phyloP scores from a whole-genome alignment of 352 stramenopile genomes.

The Phytophthora hybrid region DNA sequence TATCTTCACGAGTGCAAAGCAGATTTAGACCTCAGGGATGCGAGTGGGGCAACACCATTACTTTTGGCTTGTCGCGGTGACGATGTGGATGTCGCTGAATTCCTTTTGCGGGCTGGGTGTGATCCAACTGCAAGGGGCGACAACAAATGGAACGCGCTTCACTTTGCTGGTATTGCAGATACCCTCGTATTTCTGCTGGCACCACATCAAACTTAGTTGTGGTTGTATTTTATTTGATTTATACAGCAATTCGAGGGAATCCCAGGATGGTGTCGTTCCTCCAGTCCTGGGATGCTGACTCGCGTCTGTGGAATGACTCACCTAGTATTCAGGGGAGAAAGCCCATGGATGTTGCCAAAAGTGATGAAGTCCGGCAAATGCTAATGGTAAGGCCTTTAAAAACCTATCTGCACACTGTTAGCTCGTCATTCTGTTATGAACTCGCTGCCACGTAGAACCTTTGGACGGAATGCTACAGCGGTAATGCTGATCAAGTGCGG shows the following conservation, averaged over 20 bases:
- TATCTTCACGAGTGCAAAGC: slow-evolving; percentile 43
- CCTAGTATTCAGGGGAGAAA: slow-evolving; percentile 50
- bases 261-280: slow-evolving; percentile 47
- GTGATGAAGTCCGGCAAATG: slow-evolving; percentile 29
- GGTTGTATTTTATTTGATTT: not conserved
- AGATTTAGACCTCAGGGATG: slow-evolving; percentile 51
- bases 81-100: slow-evolving; percentile 30
- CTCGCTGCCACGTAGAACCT: slow-evolving; percentile 38
- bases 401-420: not conserved
- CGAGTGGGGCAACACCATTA: slow-evolving; percentile 48
- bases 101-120: slow-evolving; percentile 47
- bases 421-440: not conserved
- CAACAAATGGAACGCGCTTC: slow-evolving; percentile 50
- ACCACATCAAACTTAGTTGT: not conserved
- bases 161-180: slow-evolving; percentile 50
- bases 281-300: slow-evolving; percentile 59
- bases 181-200: not conserved
- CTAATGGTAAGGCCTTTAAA: slow-evolving; percentile 37
- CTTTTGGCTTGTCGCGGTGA: slow-evolving; percentile 45
- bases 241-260: slow-evolving; percentile 38
- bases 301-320: slow-evolving; percentile 34
- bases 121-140: slow-evolving; percentile 43
- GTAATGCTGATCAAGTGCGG: slow-evolving; percentile 42
- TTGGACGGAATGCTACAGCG: slow-evolving; percentile 49
- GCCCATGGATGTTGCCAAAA: slow-evolving; percentile 47